phyloP scores from a whole-genome alignment of 2,329 filamentous ascomycete genomes.

The Calonectria henricotiae region DNA sequence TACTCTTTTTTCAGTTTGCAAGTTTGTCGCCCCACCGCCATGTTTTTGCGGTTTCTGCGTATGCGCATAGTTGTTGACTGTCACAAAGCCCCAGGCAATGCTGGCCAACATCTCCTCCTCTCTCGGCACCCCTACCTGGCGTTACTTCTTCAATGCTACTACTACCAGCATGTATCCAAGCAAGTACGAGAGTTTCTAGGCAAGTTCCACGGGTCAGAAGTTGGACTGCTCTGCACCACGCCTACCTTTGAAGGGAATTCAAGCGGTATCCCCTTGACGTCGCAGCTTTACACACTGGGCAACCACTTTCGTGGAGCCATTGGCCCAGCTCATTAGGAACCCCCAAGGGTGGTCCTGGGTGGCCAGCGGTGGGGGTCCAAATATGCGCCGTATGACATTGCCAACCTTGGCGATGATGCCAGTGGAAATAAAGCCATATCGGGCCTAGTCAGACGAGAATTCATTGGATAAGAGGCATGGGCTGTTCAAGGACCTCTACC shows the following conservation, averaged over 20 bases:
- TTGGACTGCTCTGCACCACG: constrained; percentile 47
- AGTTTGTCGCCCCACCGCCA: constrained; percentile 23
- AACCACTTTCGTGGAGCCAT: constrained; percentile 48
- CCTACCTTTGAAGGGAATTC: constrained; percentile 40
- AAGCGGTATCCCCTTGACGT: constrained; percentile 30
- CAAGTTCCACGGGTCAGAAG: constrained; percentile 52
- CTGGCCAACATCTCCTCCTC: constrained; percentile 46
- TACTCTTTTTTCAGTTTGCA: constrained; percentile 51
- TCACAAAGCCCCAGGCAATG: constrained; percentile 48
- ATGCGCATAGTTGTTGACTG: constrained; percentile 21
- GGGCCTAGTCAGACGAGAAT: constrained; percentile 40
- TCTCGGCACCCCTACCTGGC: constrained; percentile 48
- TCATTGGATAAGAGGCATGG: constrained; percentile 45
- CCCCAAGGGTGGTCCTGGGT: constrained; percentile 50
- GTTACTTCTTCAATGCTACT: constrained; percentile 52
- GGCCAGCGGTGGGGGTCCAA: constrained; percentile 48
- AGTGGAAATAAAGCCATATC: constrained; percentile 23
- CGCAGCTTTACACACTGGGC: constrained; percentile 47
- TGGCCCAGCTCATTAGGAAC: constrained; percentile 48
- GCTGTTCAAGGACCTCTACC: constrained; percentile 43
- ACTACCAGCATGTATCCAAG: constrained; percentile 42
- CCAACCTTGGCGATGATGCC: constrained; percentile 45
- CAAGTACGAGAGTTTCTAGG: constrained; percentile 45
- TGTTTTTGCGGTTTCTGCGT: neutral
- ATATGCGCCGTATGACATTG: constrained; percentile 46